Conservation (phyloP, 169 alveolate genomes). For the Amoebophrya sp. region DNA sequence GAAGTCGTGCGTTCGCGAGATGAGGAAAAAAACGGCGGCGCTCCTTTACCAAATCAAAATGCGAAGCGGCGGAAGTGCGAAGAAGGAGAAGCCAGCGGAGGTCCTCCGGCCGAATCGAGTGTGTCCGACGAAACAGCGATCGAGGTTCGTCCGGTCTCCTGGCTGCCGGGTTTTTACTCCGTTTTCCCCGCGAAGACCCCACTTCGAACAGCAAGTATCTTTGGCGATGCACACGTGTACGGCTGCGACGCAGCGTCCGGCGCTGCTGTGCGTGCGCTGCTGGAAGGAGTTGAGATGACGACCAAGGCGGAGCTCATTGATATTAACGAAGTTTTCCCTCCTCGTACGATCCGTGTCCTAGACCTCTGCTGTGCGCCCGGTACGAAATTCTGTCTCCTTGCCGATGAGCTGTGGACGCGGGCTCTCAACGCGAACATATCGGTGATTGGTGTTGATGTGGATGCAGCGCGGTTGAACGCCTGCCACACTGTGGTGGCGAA, state of each 20-base stretch:
- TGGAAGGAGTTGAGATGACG: neutral
- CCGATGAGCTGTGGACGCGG: constrained; percentile 38
- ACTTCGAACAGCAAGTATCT: neutral
- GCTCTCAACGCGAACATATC: neutral
- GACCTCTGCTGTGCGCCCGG: constrained; percentile 57
- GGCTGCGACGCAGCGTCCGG: neutral
- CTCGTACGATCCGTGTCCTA: constrained; percentile 30
- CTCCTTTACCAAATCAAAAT: neutral
- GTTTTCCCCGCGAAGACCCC: neutral
- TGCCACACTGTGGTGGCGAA: constrained; percentile 30
- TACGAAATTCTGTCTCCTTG: constrained; percentile 48
- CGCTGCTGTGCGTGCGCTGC: neutral
- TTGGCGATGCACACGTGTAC: neutral
- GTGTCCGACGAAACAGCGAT: too few species aligned
- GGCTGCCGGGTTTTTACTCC: neutral
- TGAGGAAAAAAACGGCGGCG: neutral
- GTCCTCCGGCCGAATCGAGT: too few species aligned
- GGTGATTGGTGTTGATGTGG: constrained; percentile 26
- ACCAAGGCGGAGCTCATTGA: too few species aligned
- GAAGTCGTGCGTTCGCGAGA: neutral
- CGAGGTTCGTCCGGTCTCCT: too few species aligned
- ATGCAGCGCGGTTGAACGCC: neutral
- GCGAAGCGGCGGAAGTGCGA: too few species aligned
- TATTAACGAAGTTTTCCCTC: too few species aligned
- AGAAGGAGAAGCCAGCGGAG: too few species aligned